Base-by-base conservation (phyloP, 2,329 filamentous ascomycete genomes). In the Colletotrichum cereale region DNA sequence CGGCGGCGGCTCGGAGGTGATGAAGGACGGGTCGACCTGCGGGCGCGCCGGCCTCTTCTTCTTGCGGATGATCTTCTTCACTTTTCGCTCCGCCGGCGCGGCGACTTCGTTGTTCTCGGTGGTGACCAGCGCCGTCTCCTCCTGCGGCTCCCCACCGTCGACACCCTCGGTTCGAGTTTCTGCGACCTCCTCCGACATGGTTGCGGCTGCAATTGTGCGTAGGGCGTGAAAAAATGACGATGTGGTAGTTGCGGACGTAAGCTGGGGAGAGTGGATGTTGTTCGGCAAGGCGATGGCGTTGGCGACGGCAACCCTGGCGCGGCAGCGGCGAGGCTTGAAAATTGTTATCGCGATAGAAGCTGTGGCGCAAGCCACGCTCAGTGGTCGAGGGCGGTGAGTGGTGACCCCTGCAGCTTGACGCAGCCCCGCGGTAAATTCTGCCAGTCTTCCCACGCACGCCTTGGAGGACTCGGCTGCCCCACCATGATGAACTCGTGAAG, bases 21-120 rank as follows among this genome's bases (percentile, higher is more conserved):
- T 89, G 53, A 91, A 91, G 50, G 92, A 90, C 2, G 95, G 90
- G 78, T 99, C 96, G 77, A 98, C 92, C 84, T 99, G 96, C 0
- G 93, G 92, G 71, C 96, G 91, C 57, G 96, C 96, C 40, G 96
- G 96, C 48, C 95, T 89, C 78, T 93, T 92, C 86, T 97, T 98
- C 80, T 93, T 95, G 74, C 95, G 91, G 75, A 97, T 92, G 75
- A 98, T 94, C 85, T 96, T 97, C 83, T 97, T 98, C 71, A 93
- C 90, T 83, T 95, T 94, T 81, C 84, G 87, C 62, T 84, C 83
- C 26, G 83, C 80, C 40, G 86, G 83, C 53, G 84, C 80, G 3
- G 84, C 84, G 53, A 86, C 83, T 58, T 87, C 85, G 57, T 79
- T 84, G 74, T 75, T 81, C 2, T n/a, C 21, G 50, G 80, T 81